Percentiles rank a stretch among this genome's conserved stretches.
These are phyloP conservation scores for Neocucurbitaria cava DNA, from an alignment of 2,329 filamentous ascomycete species.

Conservation along the genomic window DNA sequence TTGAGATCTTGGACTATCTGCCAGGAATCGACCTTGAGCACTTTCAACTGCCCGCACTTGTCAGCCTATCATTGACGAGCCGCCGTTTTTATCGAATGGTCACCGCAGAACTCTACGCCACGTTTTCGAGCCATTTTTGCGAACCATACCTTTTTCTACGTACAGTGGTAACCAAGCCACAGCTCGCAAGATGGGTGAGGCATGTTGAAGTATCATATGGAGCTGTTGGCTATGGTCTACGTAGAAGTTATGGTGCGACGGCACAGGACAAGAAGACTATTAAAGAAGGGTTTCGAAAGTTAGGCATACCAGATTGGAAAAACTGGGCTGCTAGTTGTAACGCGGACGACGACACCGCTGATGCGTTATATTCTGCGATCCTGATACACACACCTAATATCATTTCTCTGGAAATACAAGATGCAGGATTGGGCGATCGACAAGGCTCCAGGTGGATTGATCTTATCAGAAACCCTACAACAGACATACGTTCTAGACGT, in stretches of 20 bases:
- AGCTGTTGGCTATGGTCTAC: slow-evolving; percentile 7
- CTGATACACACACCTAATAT: slow-evolving; percentile 36
- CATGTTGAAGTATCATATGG: slow-evolving; percentile 21
- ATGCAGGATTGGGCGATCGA: background rate
- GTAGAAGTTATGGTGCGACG: slow-evolving; percentile 18
- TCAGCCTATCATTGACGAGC: slow-evolving; percentile 31
- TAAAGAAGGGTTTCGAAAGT: slow-evolving; percentile 30
- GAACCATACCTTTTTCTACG: slow-evolving; percentile 40
- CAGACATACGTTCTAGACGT: slow-evolving; percentile 11
- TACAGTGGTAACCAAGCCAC: slow-evolving; percentile 26
- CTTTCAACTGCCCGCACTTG: slow-evolving; percentile 25
- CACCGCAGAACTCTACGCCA: slow-evolving; percentile 24
- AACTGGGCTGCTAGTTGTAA: slow-evolving; percentile 32
- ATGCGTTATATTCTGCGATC: slow-evolving; percentile 30
- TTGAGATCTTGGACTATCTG: slow-evolving; percentile 32
- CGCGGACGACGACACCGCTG: slow-evolving; percentile 10
- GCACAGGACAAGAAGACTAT: slow-evolving; percentile 34
- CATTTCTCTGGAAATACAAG: background rate
- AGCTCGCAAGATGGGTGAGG: slow-evolving; percentile 23
- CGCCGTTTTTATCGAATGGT: slow-evolving; percentile 31
- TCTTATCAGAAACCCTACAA: slow-evolving; percentile 23
- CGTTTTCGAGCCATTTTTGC: slow-evolving; percentile 30
- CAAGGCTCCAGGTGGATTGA: slow-evolving; percentile 27
- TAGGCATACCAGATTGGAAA: slow-evolving; percentile 35
- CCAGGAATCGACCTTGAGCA: slow-evolving; percentile 20